Base-by-base conservation (phyloP, 2,329 filamentous ascomycete species). In the Aspergillus eucalypticola region DNA sequence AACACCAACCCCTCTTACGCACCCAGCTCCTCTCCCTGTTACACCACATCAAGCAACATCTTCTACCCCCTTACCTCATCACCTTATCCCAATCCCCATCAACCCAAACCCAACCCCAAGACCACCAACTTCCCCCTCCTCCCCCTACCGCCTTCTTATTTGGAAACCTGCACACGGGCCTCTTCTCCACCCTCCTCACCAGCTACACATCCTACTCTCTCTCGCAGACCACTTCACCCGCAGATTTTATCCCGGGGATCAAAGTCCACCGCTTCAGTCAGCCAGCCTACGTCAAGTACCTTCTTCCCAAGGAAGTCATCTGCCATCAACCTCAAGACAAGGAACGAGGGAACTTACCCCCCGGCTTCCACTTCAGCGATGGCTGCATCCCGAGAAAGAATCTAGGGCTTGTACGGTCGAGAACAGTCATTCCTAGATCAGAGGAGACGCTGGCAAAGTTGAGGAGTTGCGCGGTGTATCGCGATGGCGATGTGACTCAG, bases 371-470 rank as follows among this genome's bases (percentile, higher is more conserved):
- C 25, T 67, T 74, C 58, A 62, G 60, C 3, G 25, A 52, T 1
- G 73, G 74, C 1, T 74, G 75, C 2, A 64, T 77, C 15, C 62
- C 68, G 5, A 54, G 65, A 6, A 59, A 63, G 11, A 73, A 80
- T 25, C 64, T 76, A 4, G 71, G 74, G 42, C 69, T 78, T 5
- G 76, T 79, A 8, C 69, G 73, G 48, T 73, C 73, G 59, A 69
- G 78, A 2, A 78, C 77, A 17, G 62, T 71, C 60, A 77, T 80
- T 39, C 74, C 73, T 5, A 72, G 78, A 2, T 73, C 75, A 0
- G 67, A 68, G 55, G 52, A 62, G n/a, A 71, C 73, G 17, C 62
- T 80, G 49, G 49, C 67, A 3, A 66, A 56, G 3, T 69, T 78
- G 49, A 67, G 68, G 2, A 73, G 73, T 11, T 68, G 75, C 10